Evolutionary conservation across 148 eudicot genomes (phyloP).

Genomic region (Camellia sinensis): DNA sequence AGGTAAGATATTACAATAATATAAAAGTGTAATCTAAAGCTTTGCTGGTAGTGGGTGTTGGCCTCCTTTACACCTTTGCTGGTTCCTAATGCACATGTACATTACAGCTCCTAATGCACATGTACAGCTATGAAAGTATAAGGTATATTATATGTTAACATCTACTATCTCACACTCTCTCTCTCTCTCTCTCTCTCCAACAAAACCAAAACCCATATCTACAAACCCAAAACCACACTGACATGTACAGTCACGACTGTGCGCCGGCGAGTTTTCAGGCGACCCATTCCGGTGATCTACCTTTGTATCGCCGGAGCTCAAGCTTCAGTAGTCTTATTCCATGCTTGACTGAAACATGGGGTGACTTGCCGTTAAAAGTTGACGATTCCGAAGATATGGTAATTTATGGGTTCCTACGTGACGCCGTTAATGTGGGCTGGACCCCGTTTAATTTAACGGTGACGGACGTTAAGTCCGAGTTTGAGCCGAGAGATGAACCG

Average conservation of each 20-base stretch:
- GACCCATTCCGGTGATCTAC: slow-evolving; percentile 2
- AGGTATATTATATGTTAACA: too few species aligned
- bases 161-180: not conserved
- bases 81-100: too few species aligned
- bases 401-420: slow-evolving; percentile 32
- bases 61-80: too few species aligned
- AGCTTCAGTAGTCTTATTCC: slow-evolving; percentile 34
- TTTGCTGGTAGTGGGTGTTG: too few species aligned
- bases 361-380: slow-evolving; percentile 43
- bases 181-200: not conserved
- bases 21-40: too few species aligned
- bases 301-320: slow-evolving; percentile 31
- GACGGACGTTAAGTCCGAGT: slow-evolving; percentile 21
- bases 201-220: not conserved
- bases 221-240: not conserved
- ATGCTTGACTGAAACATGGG: slow-evolving; percentile 45
- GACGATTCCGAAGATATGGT: slow-evolving; percentile 55
- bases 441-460: slow-evolving; percentile 34
- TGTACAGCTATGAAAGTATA: too few species aligned
- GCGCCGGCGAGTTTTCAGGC: slow-evolving; percentile 15
- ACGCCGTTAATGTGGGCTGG: slow-evolving; percentile 47
- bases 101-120: too few species aligned
- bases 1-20: too few species aligned
- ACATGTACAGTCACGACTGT: not conserved
- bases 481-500: slow-evolving; percentile 18